Evolutionary conservation across 2,329 filamentous ascomycete species (phyloP).

Genomic region (Nigrospora sphaerica): DNA sequence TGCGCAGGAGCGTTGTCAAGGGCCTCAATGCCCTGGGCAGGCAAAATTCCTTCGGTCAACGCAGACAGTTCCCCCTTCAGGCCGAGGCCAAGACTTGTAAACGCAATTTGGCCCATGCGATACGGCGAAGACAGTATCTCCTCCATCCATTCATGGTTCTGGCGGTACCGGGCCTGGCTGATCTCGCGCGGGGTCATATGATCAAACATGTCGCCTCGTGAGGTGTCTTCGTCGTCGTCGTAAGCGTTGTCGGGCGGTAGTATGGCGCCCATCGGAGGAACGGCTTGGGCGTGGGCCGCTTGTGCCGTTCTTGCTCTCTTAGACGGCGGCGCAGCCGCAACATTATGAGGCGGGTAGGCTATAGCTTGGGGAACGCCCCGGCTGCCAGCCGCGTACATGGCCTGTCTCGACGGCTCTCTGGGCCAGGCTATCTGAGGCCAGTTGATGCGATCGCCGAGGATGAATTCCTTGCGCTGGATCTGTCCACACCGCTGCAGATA

Average conservation of each 20-base stretch:
- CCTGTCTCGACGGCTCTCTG: conserved; percentile 40
- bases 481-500: conserved; percentile 70
- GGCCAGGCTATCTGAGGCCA: conserved; percentile 82
- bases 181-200: conserved; percentile 84
- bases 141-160: conserved; percentile 99
- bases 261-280: conserved; percentile 27
- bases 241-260: conserved; percentile 27
- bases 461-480: conserved; percentile 85
- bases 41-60: conserved; percentile 80
- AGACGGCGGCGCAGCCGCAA: conserved; percentile 40
- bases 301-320: conserved; percentile 46
- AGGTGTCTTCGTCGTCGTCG: conserved; percentile 87
- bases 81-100: conserved; percentile 80
- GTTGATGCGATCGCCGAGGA: conserved; percentile 80
- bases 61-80: conserved; percentile 73
- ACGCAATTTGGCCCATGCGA: conserved; percentile 74
- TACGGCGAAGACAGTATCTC: conserved; percentile 91
- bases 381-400: conserved; percentile 41
- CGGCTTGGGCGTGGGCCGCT: conserved; percentile 28
- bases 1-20: conserved; percentile 41
- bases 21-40: conserved; percentile 49
- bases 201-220: conserved; percentile 83
- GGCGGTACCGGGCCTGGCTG: conserved; percentile 77
- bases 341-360: conserved; percentile 51
- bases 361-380: conserved; percentile 51